Evolutionary conservation across 345 rosid genomes (phyloP), one percentile per base, ranked within the genome.

Genomic region (Eucalyptus cloeziana): DNA sequence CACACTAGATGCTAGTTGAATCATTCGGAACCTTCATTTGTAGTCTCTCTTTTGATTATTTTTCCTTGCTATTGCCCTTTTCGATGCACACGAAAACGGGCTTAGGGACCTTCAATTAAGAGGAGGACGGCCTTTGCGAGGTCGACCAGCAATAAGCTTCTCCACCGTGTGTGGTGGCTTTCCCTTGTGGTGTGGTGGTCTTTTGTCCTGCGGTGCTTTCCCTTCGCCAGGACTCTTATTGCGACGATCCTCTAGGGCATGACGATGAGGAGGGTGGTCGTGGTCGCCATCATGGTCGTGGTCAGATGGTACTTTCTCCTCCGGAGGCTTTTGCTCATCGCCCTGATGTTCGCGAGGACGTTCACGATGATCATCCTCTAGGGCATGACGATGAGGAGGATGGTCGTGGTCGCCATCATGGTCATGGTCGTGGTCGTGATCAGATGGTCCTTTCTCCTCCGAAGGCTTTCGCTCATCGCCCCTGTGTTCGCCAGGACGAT

Each of bases 361-460:
- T 5, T 71, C 83, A 37, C 4, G 44, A 69, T 37, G 83, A 71
- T 37, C 83, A 37, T 71, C 83, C 25, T 71, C 83, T 37, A 71
- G 83, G 4, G 10, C 8, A 71, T 19, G 45, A 3, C 45, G 45
- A 37, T 71, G 27, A 71, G 7, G 7, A 37, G 27, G 44, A 7
- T 33, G 81, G 81, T 37, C 24, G 7, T 19, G 81, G 13, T 71
- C 81, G 13, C 25, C 4, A 1, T 19, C 43, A 0, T 69, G 80
- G 24, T 37, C 1, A 1, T 10, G 37, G 6, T 4, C 44, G 0
- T 71, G 81, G 24, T 37, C 1, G 2, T 10, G 40, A 13, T 3
- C 19, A 30, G 19, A 37, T 9, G 25, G 80, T 33, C 80, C 44
- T 69, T 69, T 69, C 44, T 69, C 80, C 80, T 33, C 80, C 6